Base-by-base conservation (phyloP, 1,139 yeast genomes). In the Diutina mesorugosa region DNA sequence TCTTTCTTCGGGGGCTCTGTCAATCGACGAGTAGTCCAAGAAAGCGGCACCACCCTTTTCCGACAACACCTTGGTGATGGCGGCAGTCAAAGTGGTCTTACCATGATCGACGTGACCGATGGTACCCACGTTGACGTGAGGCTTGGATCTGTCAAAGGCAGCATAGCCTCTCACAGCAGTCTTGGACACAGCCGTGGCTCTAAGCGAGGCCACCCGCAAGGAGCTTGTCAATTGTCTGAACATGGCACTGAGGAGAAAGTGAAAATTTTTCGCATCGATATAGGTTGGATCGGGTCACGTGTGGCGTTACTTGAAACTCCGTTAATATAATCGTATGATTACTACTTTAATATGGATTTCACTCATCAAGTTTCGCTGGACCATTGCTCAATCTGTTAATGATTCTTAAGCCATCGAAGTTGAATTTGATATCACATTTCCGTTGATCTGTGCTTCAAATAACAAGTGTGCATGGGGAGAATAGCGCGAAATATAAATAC, bases 1-100 rank as follows among this genome's bases (percentile, higher is more conserved):
- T 78, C 97, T 87, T 81, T 93, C 99, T 79, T 93, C 99, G 63
- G 99, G 99, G 56, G 99, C 99, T 77, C 90, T 89, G 76, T 93
- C 99, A 68, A 93, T 93, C 61, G 97, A 75, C 58, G 90, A 80
- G 72, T 93, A 93, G 72, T 93, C 98, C 77, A 90, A 81, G 81
- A 91, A 93, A 66, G 76, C 78, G 61, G 98, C 98, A 69, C 96
- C 96, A 69, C 98, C 98, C 67, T 80, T 80, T 66, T 80, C 83
- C 57, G 97, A 80, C 63, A 93, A 81, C 59, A 90, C 93, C 79
- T 93, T 93, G 76, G 99, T 93, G 78, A 93, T 91, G 67, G 99
- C 98, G 62, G 99, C 98, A 60, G 98, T 93, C 71, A 93, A 81
- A 56, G 98, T 91, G 66, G 98, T 91, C 77, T 93, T 93, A 74